Percentiles rank a stretch among this genome's conserved stretches.
Evolutionary conservation across 2,329 filamentous ascomycete species (phyloP).

Genomic region (Penicillium concentricum): DNA sequence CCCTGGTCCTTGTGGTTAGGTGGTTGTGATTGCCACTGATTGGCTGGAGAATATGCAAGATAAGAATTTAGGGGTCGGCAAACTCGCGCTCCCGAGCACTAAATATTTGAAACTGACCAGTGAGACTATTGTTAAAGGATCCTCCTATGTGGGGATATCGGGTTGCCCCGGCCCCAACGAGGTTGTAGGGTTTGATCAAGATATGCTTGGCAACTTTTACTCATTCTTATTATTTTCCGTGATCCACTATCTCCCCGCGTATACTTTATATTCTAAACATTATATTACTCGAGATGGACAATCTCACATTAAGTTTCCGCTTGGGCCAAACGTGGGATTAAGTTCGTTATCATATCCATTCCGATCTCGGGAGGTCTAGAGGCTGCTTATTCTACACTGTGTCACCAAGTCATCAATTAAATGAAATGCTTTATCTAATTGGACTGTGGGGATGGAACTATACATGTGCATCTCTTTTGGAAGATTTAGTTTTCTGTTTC

Average conservation of each 20-base stretch:
- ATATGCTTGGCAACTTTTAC: neutral
- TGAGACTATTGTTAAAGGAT: neutral
- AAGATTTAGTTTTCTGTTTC: neutral
- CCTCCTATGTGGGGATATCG: neutral
- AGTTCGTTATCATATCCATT: neutral
- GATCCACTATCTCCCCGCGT: constrained; percentile 4
- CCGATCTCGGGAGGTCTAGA: neutral
- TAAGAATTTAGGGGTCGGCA: constrained; percentile 3
- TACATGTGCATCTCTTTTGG: neutral
- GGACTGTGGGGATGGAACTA: too few relatives aligned
- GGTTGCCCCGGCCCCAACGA: neutral
- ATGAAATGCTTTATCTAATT: neutral
- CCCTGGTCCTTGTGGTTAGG: neutral
- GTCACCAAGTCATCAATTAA: neutral
- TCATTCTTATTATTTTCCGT: neutral
- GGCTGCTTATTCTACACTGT: neutral
- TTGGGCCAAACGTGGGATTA: neutral
- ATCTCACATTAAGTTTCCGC: neutral
- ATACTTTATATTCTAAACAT: neutral
- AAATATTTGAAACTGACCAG: neutral
- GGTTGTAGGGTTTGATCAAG: neutral
- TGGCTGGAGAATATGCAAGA: constrained; percentile 2
- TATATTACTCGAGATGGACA: too few relatives aligned
- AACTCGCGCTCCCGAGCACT: neutral
- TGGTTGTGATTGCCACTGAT: constrained; percentile 9